Conservation (phyloP, 23 red algal genomes). For the Porphyridium purpureum region DNA sequence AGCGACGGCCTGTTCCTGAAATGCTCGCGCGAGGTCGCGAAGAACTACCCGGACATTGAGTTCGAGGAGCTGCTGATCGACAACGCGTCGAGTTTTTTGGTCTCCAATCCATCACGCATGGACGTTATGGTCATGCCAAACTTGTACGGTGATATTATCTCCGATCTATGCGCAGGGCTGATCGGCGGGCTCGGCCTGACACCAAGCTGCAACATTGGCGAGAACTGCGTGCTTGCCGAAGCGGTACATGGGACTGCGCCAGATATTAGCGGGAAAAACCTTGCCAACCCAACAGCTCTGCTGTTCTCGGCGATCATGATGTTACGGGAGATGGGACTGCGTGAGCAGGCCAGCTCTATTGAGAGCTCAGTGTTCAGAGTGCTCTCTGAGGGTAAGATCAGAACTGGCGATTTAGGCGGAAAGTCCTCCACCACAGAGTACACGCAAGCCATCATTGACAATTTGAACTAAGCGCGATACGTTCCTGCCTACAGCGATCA, state of each 20-base stretch:
- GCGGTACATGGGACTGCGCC: constrained; percentile 92
- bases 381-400: constrained; percentile 29
- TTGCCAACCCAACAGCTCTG: constrained; percentile 87
- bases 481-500: too few species aligned
- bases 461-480: too few species aligned
- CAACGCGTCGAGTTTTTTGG: constrained; percentile 36
- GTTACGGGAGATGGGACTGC: constrained; percentile 82
- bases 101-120: constrained; percentile 49
- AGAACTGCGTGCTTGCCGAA: constrained; percentile 57
- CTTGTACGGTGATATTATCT: constrained; percentile 91
- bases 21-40: constrained; percentile 39
- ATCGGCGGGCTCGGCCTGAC: constrained; percentile 89
- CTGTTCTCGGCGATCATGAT: constrained; percentile 84
- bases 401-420: constrained; percentile 80
- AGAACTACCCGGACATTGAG: constrained; percentile 85
- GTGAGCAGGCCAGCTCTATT: constrained; percentile 52
- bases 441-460: constrained; percentile 85
- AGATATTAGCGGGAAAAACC: constrained; percentile 72
- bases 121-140: constrained; percentile 99
- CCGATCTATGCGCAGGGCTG: constrained; percentile 85
- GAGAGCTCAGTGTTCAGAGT: constrained; percentile 55
- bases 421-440: constrained; percentile 56
- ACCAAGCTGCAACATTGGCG: constrained; percentile 77
- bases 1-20: constrained; percentile 88
- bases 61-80: constrained; percentile 88